These are phyloP conservation scores for Rhizopus delemar DNA, from an alignment of 371 early-diverging fungal genomes.

Conservation along the genomic window DNA sequence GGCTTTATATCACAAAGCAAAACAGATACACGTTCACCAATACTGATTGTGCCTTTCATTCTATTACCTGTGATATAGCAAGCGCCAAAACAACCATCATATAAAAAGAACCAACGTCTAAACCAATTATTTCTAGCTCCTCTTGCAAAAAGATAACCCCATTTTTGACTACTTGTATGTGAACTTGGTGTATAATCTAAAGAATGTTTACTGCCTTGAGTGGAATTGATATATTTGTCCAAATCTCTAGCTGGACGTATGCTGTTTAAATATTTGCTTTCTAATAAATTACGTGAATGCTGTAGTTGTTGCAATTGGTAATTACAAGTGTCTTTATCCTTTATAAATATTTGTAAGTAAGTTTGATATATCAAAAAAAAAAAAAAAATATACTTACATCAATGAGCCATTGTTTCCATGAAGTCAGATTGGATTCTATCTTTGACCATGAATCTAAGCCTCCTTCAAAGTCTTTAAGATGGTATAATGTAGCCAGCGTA, in stretches of 20 bases:
- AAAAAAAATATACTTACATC: conserved; percentile 18
- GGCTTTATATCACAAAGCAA: conserved; percentile 51
- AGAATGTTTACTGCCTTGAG: neutral
- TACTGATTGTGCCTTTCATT: conserved; percentile 42
- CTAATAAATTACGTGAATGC: conserved; percentile 29
- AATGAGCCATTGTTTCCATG: conserved; percentile 32
- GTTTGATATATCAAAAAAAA: neutral
- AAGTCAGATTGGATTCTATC: conserved; percentile 22
- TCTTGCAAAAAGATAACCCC: conserved; percentile 30
- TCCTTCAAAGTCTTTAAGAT: conserved; percentile 22
- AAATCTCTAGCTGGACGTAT: conserved; percentile 35
- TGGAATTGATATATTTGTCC: conserved; percentile 22
- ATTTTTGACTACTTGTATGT: conserved; percentile 10
- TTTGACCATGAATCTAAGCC: conserved; percentile 29
- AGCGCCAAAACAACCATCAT: conserved; percentile 47
- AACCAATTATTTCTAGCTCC: conserved; percentile 34
- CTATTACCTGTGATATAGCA: conserved; percentile 40
- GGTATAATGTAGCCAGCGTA: conserved; percentile 24
- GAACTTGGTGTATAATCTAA: neutral
- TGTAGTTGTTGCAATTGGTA: conserved; percentile 59
- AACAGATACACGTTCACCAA: conserved; percentile 44
- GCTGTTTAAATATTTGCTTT: conserved; percentile 41
- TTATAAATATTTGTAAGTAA: neutral
- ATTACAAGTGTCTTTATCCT: conserved; percentile 25
- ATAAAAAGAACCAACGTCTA: conserved; percentile 55